Base-by-base conservation (phyloP, 371 early-diverging fungal genomes). In the Circinella umbellata region DNA sequence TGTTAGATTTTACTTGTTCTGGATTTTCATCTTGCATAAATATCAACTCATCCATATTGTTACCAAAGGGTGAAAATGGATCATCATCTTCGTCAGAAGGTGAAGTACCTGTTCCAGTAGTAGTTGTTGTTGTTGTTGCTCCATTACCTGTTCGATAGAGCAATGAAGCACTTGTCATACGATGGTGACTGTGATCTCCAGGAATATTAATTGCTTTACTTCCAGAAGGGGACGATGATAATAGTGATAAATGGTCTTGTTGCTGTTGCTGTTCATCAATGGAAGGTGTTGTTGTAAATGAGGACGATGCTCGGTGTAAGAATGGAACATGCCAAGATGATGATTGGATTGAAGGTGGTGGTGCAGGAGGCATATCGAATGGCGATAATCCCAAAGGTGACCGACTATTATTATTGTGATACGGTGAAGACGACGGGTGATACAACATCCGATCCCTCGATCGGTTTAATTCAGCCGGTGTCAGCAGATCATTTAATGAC, bases 401-500 rank as follows among this genome's bases (percentile, higher is more conserved):
- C 57, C n/a, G n/a, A n/a, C n/a, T n/a, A n/a, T n/a, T n/a, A n/a
- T 35, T 55, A 55, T 55, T 55, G 57, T 55, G 57, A 55, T 55
- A 55, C 57, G 57, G 6, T 15, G n/a, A 49, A n/a, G 49, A 49
- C 49, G 49, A 49, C 57, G 57, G 57, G 34, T 55, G 57, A 55
- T 55, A 27, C 57, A 55, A 34, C 57, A 55, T 55, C 57, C 53
- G 55, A 64, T 67, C 55, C 36, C 38, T 55, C 57, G 57, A 55
- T 55, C 57, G 57, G 57, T n/a, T 55, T 13, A 84, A 72, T 64
- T 87, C 87, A 15, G 69, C 79, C 3, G 85, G 84, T 13, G 87
- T 88, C 75, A 88, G 77, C 20, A 88, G 68, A 42, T 88, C 88
- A 61, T 84, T 86, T n/a, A 88, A 69, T 10, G 88, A 88, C 6